Conservation (phyloP, 805 yeast species). For the Cyberlindnera mycetangii region DNA sequence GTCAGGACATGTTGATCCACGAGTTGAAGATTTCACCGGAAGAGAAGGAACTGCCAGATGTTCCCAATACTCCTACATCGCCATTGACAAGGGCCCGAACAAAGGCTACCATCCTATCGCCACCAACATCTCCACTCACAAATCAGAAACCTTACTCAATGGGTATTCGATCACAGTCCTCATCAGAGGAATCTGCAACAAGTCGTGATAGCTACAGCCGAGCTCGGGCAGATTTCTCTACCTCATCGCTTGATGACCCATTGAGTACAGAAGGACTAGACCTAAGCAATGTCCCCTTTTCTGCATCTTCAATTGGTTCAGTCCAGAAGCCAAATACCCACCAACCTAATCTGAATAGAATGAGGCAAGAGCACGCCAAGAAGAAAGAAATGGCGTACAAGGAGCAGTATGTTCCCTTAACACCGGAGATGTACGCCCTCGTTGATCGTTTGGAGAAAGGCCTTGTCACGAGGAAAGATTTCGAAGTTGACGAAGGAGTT, state of each 20-base stretch:
- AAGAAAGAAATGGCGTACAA: constrained; percentile 4
- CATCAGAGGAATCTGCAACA: background rate
- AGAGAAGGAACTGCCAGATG: constrained; percentile 4
- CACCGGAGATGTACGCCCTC: constrained; percentile 20
- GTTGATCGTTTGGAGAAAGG: constrained; percentile 25
- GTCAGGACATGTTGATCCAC: constrained; percentile 8
- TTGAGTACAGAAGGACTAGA: constrained; percentile 6
- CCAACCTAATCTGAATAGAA: constrained; percentile 2
- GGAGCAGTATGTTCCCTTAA: constrained; percentile 9
- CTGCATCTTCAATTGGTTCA: constrained; percentile 23
- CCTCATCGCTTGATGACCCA: constrained; percentile 6
- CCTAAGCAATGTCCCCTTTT: constrained; percentile 19
- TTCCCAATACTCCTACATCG: background rate
- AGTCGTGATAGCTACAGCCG: constrained; percentile 5
- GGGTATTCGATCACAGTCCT: background rate
- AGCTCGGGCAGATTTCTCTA: constrained; percentile 2
- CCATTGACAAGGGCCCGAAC: background rate
- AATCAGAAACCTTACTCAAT: background rate
- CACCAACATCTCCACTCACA: background rate
- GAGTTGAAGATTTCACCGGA: constrained; percentile 4
- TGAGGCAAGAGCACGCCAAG: constrained; percentile 7
- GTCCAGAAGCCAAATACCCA: background rate
- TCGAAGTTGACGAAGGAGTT: constrained; percentile 22
- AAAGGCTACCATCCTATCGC: background rate
- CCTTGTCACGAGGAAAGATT: constrained; percentile 14